Conservation (phyloP, 1,284 basidiomycete species). For the Caloboletus firmus region DNA sequence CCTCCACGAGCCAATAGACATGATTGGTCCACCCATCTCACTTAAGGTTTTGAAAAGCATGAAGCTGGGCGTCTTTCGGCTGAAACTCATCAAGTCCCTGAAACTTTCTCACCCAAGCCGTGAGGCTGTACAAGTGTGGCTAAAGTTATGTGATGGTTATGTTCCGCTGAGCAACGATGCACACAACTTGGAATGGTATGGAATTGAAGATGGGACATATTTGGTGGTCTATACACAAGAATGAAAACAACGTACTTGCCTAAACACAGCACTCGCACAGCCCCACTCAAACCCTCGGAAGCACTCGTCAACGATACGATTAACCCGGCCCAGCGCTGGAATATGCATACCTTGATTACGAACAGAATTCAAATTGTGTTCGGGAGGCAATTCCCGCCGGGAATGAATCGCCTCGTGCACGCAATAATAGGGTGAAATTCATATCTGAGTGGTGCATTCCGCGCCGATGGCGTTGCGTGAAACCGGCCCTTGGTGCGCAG, state of each 20-base stretch:
- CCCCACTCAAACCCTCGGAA: constrained; percentile 2
- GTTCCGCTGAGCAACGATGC: constrained; percentile 48
- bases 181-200: constrained; percentile 67
- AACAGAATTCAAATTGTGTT: background rate
- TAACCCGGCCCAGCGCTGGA: constrained; percentile 1
- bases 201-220: constrained; percentile 60
- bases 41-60: constrained; percentile 65
- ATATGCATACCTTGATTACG: constrained; percentile 20
- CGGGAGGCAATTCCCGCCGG: background rate
- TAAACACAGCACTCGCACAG: constrained; percentile 15
- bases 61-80: constrained; percentile 55
- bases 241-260: constrained; percentile 6
- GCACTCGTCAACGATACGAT: constrained; percentile 11
- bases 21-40: constrained; percentile 27
- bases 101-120: constrained; percentile 24
- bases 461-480: constrained; percentile 7
- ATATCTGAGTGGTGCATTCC: constrained; percentile 2
- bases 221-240: constrained; percentile 40
- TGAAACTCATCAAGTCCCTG: constrained; percentile 52
- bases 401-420: constrained; percentile 7
- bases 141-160: constrained; percentile 52
- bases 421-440: constrained; percentile 1
- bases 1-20: constrained; percentile 5
- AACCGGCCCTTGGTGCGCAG: constrained; percentile 15
- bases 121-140: constrained; percentile 48